Evolutionary conservation across 768 basidiomycete genomes (phyloP), one percentile per base, ranked within the genome.

Genomic region (Steccherinum ochraceum): DNA sequence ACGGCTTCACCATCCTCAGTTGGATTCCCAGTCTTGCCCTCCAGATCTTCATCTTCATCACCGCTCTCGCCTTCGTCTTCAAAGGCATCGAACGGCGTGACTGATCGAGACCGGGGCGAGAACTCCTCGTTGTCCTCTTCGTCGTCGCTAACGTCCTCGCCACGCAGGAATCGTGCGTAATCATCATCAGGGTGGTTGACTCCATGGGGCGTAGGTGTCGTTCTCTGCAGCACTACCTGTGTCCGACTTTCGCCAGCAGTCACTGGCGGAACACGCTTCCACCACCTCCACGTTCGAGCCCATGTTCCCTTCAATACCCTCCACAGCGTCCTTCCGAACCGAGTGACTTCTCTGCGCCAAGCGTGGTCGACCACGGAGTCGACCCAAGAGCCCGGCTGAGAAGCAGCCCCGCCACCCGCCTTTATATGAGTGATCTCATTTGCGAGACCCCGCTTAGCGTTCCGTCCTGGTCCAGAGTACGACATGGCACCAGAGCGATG

Each of bases 121-220:
- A 63, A 72, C 2, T 73, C 74, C 13, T 71, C n/a, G n/a, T n/a
- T n/a, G n/a, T n/a, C 72, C 13, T 72, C 73, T 47, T 76, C 76
- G 45, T 78, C 76, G 50, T 79, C 78, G 51, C 68, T 72, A 16
- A 80, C 59, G 4, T 60, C 68, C 48, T 86, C 84, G 11, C 83
- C 86, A 13, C 75, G 70, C 53, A 86, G 65, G 57, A 88, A 87
- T 25, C 76, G 69, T 52, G 67, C 64, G 61, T 86, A 86, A 1
- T 76, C n/a, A n/a, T n/a, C n/a, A n/a, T n/a, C n/a, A 51, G 30
- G n/a, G n/a, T n/a, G n/a, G n/a, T n/a, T n/a, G n/a, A n/a, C n/a
- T 73, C 71, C 23, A 60, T n/a, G n/a, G n/a, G n/a, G n/a, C n/a
- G n/a, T n/a, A n/a, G n/a, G n/a, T n/a, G n/a, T n/a, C 66, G 3